phyloP scores from a whole-genome alignment of 116 monocot genomes.

The Phalaenopsis hybrid region DNA sequence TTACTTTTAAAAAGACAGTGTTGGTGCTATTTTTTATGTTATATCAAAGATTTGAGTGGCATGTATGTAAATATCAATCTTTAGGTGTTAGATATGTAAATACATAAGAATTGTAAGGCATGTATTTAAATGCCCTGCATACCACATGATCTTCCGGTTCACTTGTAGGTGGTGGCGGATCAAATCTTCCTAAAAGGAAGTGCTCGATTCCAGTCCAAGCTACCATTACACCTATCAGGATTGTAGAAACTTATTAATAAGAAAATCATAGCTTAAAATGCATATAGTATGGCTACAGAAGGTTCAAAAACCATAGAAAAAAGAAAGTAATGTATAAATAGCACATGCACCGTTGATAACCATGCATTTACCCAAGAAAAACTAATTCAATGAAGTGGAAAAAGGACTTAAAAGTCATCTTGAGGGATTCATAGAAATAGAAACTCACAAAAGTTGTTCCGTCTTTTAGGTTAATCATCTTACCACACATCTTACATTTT shows the following conservation, averaged over 20 bases:
- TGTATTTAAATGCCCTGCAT: background rate
- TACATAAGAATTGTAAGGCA: too few species aligned
- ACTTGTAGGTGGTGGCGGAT: slow-evolving; percentile 68
- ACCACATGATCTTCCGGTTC: slow-evolving; percentile 86
- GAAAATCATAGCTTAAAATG: background rate
- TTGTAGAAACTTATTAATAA: background rate
- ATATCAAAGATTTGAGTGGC: too few species aligned
- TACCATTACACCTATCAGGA: slow-evolving; percentile 78
- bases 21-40: too few species aligned
- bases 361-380: background rate
- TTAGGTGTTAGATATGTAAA: too few species aligned
- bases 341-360: background rate
- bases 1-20: too few species aligned
- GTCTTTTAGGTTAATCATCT: too few species aligned
- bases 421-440: background rate
- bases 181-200: slow-evolving; percentile 77
- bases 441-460: background rate
- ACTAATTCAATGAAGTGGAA: background rate
- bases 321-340: background rate
- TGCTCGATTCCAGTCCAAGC: slow-evolving; percentile 99
- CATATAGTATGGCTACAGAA: background rate
- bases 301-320: background rate
- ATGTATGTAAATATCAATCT: too few species aligned
- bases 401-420: background rate
- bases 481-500: too few species aligned